Percentiles rank a stretch among this genome's conserved stretches.
Conservation (phyloP, 1,284 basidiomycete genomes). For the Cryptococcus hybrid region DNA sequence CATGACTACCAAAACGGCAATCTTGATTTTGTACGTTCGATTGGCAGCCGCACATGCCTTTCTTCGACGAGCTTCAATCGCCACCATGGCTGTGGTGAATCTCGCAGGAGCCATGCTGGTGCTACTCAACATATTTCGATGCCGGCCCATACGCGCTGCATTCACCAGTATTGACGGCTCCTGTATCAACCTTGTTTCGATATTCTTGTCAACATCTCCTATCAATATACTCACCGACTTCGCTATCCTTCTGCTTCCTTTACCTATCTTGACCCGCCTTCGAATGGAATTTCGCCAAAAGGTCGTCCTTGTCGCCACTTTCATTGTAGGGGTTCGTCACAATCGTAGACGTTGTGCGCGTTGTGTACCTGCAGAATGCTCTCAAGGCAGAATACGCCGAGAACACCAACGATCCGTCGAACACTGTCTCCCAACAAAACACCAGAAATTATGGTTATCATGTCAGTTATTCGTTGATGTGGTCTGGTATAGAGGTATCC, state of each 20-base stretch:
- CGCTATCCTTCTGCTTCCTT: slow-evolving; percentile 46
- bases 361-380: slow-evolving; percentile 44
- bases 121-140: slow-evolving; percentile 49
- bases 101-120: slow-evolving; percentile 44
- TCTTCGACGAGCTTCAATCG: slow-evolving; percentile 40
- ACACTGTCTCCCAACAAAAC: not conserved
- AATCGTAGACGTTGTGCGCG: slow-evolving; percentile 46
- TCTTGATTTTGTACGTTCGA: slow-evolving; percentile 48
- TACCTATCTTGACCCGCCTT: slow-evolving; percentile 46
- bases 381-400: slow-evolving; percentile 23
- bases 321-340: slow-evolving; percentile 48
- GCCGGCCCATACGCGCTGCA: slow-evolving; percentile 40
- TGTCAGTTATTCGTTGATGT: slow-evolving; percentile 43
- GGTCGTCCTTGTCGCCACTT: slow-evolving; percentile 45
- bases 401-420: not conserved
- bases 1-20: slow-evolving; percentile 47
- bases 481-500: slow-evolving; percentile 45
- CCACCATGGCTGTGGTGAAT: slow-evolving; percentile 39
- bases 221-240: slow-evolving; percentile 49
- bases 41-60: slow-evolving; percentile 45
- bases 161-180: slow-evolving; percentile 17
- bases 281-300: slow-evolving; percentile 48
- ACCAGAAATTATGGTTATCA: slow-evolving; percentile 40
- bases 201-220: slow-evolving; percentile 46
- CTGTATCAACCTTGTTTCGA: slow-evolving; percentile 43